Conservation (phyloP, 2,329 filamentous ascomycete species). For the Ophiosphaerella herpotricha region DNA sequence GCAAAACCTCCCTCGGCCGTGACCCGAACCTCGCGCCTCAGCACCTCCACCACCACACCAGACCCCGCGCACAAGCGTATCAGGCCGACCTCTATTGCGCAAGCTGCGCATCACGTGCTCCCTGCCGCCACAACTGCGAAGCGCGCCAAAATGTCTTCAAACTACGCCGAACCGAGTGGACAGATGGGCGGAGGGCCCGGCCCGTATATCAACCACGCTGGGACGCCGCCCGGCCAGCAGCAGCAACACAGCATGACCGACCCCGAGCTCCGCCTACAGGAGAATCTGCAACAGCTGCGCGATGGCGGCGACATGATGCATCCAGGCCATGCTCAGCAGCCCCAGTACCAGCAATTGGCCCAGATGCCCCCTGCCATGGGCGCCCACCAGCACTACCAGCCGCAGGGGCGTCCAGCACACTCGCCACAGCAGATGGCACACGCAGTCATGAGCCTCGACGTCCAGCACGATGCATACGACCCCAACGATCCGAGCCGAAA, state of each 20-base stretch:
- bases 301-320: conserved; percentile 40
- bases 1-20: conserved; percentile 37
- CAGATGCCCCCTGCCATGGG: conserved; percentile 33
- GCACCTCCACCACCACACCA: conserved; percentile 25
- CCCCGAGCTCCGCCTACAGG: conserved; percentile 40
- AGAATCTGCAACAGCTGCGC: conserved; percentile 42
- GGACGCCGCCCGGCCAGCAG: conserved; percentile 38
- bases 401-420: conserved; percentile 40
- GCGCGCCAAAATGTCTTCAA: conserved; percentile 32
- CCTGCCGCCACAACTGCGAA: conserved; percentile 17
- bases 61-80: conserved; percentile 24
- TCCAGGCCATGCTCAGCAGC: conserved; percentile 27
- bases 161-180: conserved; percentile 41
- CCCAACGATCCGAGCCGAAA: conserved; percentile 44
- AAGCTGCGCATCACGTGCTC: conserved; percentile 12
- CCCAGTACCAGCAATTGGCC: conserved; percentile 34
- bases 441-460: conserved; percentile 44
- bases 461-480: conserved; percentile 39
- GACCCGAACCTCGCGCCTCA: conserved; percentile 23
- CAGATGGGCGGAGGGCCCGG: conserved; percentile 39
- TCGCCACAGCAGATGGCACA: conserved; percentile 48
- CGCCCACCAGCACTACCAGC: conserved; percentile 43
- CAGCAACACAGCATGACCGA: conserved; percentile 39
- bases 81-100: conserved; percentile 5
- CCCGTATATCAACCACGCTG: conserved; percentile 44